A percentile compares a stretch with the other conserved stretches of the same genome.
phyloP scores from a whole-genome alignment of 139 green algal genomes.

The Micractinium conductrix region DNA sequence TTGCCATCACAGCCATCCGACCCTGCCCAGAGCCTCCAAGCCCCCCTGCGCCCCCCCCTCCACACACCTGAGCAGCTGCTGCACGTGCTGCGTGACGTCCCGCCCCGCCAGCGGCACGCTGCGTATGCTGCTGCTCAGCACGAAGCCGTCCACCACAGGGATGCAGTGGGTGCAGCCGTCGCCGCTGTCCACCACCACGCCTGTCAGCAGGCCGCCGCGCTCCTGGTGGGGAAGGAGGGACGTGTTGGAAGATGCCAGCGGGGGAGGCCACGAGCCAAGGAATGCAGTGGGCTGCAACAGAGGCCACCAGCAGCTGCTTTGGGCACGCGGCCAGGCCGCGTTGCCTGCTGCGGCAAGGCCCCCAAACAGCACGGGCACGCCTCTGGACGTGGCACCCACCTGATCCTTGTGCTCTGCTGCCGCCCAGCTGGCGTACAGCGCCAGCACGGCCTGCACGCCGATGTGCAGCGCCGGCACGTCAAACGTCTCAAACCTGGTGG shows the following conservation, averaged over 20 bases:
- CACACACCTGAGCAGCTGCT: slow-evolving; percentile 59
- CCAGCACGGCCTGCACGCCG: slow-evolving; percentile 67
- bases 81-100: slow-evolving; percentile 62
- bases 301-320: no score
- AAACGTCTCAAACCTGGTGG: slow-evolving; percentile 80
- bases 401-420: slow-evolving; percentile 20
- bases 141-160: slow-evolving; percentile 82
- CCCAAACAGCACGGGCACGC: no score
- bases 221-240: no score
- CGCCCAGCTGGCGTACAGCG: slow-evolving; percentile 59
- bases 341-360: no score
- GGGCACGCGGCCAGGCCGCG: no score
- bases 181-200: slow-evolving; percentile 79
- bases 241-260: no score
- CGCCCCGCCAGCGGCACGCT: slow-evolving; percentile 76
- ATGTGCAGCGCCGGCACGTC: slow-evolving; percentile 83
- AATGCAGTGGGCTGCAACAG: no score
- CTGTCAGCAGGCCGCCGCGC: slow-evolving; percentile 59
- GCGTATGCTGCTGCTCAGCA: slow-evolving; percentile 67
- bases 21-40: no score
- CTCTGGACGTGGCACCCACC: no score
- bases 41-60: no score
- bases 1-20: no score
- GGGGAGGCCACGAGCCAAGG: no score
- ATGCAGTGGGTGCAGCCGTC: slow-evolving; percentile 83